phyloP scores from a whole-genome alignment of 2,329 filamentous ascomycete species.

The Fusarium heterosporum region DNA sequence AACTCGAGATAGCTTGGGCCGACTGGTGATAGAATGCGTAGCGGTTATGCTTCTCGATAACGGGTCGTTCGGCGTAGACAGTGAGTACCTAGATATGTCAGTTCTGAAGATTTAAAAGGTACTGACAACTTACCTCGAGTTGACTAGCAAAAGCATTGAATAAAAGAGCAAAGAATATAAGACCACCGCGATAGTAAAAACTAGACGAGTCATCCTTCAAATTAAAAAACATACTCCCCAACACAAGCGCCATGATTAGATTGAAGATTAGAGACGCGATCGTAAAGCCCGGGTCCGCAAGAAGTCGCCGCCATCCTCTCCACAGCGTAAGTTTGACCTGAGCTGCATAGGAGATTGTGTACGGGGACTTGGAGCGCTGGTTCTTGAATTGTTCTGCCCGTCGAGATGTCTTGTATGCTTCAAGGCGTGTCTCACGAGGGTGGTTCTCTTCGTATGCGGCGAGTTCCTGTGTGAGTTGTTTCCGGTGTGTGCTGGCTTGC shows the following conservation, averaged over 20 bases:
- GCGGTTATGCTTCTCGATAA: constrained; percentile 53
- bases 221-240: constrained; percentile 65
- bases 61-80: constrained; percentile 49
- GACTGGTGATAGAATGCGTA: constrained; percentile 54
- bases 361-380: constrained; percentile 59
- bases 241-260: constrained; percentile 62
- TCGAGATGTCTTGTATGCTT: constrained; percentile 39
- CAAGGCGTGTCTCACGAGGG: constrained; percentile 31
- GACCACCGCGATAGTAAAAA: constrained; percentile 60
- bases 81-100: constrained; percentile 36
- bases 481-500: constrained; percentile 45
- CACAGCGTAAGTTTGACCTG: constrained; percentile 59
- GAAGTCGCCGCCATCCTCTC: constrained; percentile 54
- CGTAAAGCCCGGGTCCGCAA: constrained; percentile 55
- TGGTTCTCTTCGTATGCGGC: constrained; percentile 46
- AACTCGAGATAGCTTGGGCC: constrained; percentile 46
- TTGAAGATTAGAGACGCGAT: constrained; percentile 57
- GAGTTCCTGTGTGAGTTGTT: constrained; percentile 47
- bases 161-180: constrained; percentile 64
- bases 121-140: constrained; percentile 45
- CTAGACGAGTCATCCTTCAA: constrained; percentile 56
- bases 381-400: constrained; percentile 48
- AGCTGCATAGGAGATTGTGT: constrained; percentile 59
- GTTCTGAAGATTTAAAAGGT: not conserved
- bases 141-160: constrained; percentile 61